Base-by-base conservation (phyloP, 139 green algal species). In the Tetratostichococcus sp. region DNA sequence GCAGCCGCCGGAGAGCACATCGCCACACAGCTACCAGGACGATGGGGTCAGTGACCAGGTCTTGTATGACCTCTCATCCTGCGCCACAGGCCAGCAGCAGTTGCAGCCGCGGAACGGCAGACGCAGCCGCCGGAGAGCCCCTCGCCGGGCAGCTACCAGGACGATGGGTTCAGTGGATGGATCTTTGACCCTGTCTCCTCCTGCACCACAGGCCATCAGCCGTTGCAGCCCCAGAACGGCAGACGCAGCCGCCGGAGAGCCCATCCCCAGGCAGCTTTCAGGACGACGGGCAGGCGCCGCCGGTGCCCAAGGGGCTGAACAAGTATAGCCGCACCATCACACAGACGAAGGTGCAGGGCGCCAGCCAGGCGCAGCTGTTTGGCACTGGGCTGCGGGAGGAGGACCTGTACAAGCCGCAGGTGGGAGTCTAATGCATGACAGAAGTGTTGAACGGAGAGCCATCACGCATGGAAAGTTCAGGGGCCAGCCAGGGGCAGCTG, bases 401-500 rank as follows among this genome's bases (percentile, higher is more conserved):
- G 62, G 96, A 99, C 81, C 96, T 99, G 94, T 85, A 89, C 85
- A 98, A 97, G 81, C 90, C 96, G 1, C 96, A 99, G 89, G 91
- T 93, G 72, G 39, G 39, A 21, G 6, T 21, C 8, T 21, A 11
- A 21, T 80, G n/a, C n/a, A n/a, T n/a, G n/a, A n/a, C n/a, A n/a
- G n/a, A n/a, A n/a, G 39, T 50, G 39, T 50, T 50, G 39, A 8
- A 50, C 39, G 8, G 8, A 50, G 39, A 14, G 39, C 39, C 39
- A 50, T 50, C 39, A 50, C 8, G 8, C 39, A 94, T 28, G 96
- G 93, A 8, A n/a, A n/a, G n/a, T n/a, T n/a, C n/a, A n/a, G n/a
- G n/a, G n/a, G n/a, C n/a, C n/a, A 95, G 88, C 1, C 96, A 99
- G 90, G 96, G 95, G 16, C 98, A 98, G 95, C 91, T 99, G 21